Conservation (phyloP, 139 green algal species). For the Haematococcus sp. region DNA sequence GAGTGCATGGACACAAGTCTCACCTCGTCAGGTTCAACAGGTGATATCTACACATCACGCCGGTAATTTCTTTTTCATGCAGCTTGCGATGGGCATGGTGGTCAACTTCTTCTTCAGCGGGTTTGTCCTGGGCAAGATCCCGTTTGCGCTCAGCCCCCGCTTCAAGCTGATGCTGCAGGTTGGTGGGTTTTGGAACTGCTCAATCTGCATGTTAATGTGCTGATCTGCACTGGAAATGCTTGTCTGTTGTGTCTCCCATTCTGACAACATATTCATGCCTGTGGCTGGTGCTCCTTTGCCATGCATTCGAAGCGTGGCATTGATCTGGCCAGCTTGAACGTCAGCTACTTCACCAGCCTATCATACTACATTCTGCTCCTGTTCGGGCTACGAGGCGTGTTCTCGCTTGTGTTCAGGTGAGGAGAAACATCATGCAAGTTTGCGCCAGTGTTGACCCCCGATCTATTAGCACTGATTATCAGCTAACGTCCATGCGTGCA, state of each 20-base stretch:
- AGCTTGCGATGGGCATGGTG: conserved; percentile 80
- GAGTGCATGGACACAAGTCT: not conserved
- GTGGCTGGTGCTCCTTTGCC: conserved; percentile 30
- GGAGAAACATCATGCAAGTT: not conserved
- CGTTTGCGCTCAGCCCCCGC: conserved; percentile 80
- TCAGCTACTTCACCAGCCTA: conserved; percentile 88
- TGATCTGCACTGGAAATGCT: not conserved
- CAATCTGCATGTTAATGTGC: not conserved
- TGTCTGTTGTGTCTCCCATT: not conserved
- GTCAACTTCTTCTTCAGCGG: conserved; percentile 81
- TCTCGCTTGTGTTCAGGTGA: conserved; percentile 78
- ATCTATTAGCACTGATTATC: too few relatives aligned
- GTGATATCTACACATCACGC: too few relatives aligned
- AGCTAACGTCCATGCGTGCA: too few relatives aligned
- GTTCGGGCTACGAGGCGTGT: conserved; percentile 77
- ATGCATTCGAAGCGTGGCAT: conserved; percentile 91
- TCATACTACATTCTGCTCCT: conserved; percentile 93
- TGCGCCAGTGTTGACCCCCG: too few relatives aligned
- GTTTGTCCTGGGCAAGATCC: conserved; percentile 90
- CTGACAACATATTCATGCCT: not conserved
- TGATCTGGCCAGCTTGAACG: conserved; percentile 82
- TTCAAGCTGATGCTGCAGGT: conserved; percentile 89
- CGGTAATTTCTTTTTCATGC: conserved; percentile 9
- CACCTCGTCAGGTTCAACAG: too few relatives aligned
- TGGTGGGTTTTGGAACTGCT: not conserved